phyloP scores from a whole-genome alignment of 192 early-diverging fungal species.

The Mortierella alpina region DNA sequence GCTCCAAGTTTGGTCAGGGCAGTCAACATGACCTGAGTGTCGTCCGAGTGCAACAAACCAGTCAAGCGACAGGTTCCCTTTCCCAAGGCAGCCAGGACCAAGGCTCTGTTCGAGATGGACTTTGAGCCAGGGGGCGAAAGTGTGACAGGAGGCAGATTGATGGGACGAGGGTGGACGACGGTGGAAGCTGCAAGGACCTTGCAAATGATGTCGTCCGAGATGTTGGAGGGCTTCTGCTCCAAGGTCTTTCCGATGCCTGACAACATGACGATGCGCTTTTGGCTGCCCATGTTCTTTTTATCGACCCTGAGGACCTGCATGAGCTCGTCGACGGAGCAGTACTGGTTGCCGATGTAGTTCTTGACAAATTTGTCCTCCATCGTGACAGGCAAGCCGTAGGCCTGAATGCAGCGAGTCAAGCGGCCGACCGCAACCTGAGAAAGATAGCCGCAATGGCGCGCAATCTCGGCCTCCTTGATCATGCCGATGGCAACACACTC shows the following conservation, averaged over 20 bases:
- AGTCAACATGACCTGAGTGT: constrained; percentile 96
- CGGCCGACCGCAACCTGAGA: constrained; percentile 90
- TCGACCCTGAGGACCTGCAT: constrained; percentile 94
- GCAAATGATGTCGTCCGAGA: constrained; percentile 86
- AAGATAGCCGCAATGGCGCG: constrained; percentile 87
- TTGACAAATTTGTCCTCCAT: constrained; percentile 84
- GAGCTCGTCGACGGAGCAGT: constrained; percentile 82
- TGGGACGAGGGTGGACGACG: constrained; percentile 65
- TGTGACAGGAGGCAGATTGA: constrained; percentile 56
- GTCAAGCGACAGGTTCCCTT: constrained; percentile 82
- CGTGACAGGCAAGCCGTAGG: constrained; percentile 88
- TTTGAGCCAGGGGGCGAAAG: constrained; percentile 93
- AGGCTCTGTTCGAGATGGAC: constrained; percentile 96
- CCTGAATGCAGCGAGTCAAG: constrained; percentile 81
- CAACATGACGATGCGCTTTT: constrained; percentile 92
- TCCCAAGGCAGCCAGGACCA: constrained; percentile 91
- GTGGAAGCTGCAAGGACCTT: constrained; percentile 85
- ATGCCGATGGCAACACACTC: constrained; percentile 97
- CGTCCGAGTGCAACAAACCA: constrained; percentile 95
- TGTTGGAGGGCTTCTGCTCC: constrained; percentile 84
- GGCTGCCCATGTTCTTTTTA: constrained; percentile 94
- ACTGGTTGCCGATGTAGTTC: constrained; percentile 66
- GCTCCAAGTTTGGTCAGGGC: constrained; percentile 91
- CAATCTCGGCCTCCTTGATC: constrained; percentile 94
- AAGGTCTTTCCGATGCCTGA: constrained; percentile 85